phyloP scores from a whole-genome alignment of 495 filamentous ascomycete species.

The Glarea lozoyensis region DNA sequence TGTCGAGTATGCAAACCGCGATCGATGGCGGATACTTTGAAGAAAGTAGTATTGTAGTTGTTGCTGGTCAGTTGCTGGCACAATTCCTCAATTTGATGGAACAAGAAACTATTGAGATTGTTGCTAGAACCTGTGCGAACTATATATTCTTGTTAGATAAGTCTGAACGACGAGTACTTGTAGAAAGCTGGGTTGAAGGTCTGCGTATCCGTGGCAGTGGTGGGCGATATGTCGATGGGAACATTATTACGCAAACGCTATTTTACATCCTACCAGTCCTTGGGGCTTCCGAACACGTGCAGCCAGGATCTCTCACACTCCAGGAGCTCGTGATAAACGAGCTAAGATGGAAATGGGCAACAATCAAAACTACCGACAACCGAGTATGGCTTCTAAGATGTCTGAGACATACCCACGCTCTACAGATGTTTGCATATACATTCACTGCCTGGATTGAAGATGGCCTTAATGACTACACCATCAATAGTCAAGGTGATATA shows the following conservation, averaged over 20 bases:
- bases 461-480: conserved; percentile 80
- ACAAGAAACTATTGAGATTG: conserved; percentile 32
- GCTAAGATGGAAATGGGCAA: conserved; percentile 26
- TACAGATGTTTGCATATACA: conserved; percentile 22
- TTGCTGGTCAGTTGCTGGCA: too few relatives aligned
- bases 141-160: conserved; percentile 30
- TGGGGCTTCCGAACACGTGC: not conserved
- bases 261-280: conserved; percentile 4
- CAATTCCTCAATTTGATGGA: not conserved
- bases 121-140: conserved; percentile 34
- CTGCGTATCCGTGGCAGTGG: not conserved
- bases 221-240: conserved; percentile 2
- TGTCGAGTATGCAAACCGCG: too few relatives aligned
- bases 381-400: conserved; percentile 53
- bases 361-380: conserved; percentile 43
- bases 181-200: conserved; percentile 3
- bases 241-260: conserved; percentile 5
- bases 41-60: too few relatives aligned
- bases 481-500: conserved; percentile 77
- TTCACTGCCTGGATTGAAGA: conserved; percentile 34
- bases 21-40: too few relatives aligned
- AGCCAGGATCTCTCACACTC: not conserved
- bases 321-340: conserved; percentile 3
- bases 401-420: conserved; percentile 35
- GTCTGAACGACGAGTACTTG: not conserved